These are phyloP conservation scores for Fusarium chlamydosporum DNA, from an alignment of 2,329 filamentous ascomycete species.

Conservation along the genomic window DNA sequence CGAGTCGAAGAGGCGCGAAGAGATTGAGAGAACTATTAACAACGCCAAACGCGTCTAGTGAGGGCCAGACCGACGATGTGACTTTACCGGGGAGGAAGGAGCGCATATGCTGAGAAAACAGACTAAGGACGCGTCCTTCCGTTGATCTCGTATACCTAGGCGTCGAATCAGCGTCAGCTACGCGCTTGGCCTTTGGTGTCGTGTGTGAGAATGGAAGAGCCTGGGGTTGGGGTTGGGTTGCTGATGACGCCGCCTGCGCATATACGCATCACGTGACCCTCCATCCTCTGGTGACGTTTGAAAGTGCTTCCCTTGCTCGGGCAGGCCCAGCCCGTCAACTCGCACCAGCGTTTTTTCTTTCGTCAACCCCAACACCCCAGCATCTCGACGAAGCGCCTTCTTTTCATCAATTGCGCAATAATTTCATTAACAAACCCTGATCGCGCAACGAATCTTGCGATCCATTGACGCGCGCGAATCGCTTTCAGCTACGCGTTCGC, in stretches of 20 bases:
- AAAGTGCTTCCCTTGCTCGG: constrained; percentile 48
- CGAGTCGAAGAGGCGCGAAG: constrained; percentile 48
- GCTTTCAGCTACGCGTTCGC: constrained; percentile 52
- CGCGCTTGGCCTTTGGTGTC: constrained; percentile 36
- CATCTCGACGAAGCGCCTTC: constrained; percentile 53
- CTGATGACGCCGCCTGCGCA: constrained; percentile 47
- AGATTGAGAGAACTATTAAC: constrained; percentile 36
- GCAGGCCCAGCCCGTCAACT: constrained; percentile 50
- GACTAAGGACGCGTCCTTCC: constrained; percentile 36
- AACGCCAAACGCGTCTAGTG: constrained; percentile 40
- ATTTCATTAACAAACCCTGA: constrained; percentile 51
- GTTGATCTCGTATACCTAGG: constrained; percentile 34
- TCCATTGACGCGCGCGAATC: constrained; percentile 52
- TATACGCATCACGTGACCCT: constrained; percentile 54
- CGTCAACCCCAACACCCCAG: constrained; percentile 54
- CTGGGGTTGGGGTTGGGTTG: constrained; percentile 32
- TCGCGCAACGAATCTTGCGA: constrained; percentile 53
- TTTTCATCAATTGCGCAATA: constrained; percentile 52
- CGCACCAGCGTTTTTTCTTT: constrained; percentile 55
- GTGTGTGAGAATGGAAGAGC: constrained; percentile 33
- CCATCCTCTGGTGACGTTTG: constrained; percentile 54
- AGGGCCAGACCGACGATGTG: constrained; percentile 17
- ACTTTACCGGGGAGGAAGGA: constrained; percentile 16
- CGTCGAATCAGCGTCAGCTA: constrained; percentile 43
- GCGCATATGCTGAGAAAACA: constrained; percentile 27